Evolutionary conservation across 352 stramenopile genomes (phyloP).

Genomic region (Pythium monospermum): DNA sequence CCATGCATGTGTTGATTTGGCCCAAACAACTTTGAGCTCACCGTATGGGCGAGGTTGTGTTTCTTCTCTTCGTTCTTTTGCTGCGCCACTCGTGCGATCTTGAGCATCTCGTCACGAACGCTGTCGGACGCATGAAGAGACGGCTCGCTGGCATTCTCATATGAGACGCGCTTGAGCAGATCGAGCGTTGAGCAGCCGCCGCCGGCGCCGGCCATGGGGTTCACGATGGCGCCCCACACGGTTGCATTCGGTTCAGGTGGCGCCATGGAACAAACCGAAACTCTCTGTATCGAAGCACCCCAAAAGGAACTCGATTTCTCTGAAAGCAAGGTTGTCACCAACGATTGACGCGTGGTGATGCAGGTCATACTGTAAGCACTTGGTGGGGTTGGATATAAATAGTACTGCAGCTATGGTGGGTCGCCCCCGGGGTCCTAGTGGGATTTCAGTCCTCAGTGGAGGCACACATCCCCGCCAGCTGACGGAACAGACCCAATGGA

Average conservation of each 20-base stretch:
- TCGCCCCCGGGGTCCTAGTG: too few species aligned
- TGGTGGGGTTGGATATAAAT: too few species aligned
- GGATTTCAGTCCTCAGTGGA: too few species aligned
- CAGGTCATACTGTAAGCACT: too few species aligned
- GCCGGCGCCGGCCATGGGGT: slow-evolving; percentile 21
- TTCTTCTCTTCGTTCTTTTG: slow-evolving; percentile 5
- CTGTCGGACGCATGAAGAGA: slow-evolving; percentile 12
- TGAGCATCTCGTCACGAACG: slow-evolving; percentile 46
- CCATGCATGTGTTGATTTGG: too few species aligned
- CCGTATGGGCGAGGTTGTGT: background rate
- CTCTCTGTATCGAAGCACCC: background rate
- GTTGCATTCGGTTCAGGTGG: slow-evolving; percentile 1
- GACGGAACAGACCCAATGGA: too few species aligned
- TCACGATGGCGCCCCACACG: slow-evolving; percentile 5
- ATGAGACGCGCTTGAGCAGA: slow-evolving; percentile 38
- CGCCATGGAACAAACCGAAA: too few species aligned
- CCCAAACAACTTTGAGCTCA: too few species aligned
- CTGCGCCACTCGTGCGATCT: slow-evolving; percentile 7
- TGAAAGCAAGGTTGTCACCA: too few species aligned
- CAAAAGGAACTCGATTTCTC: background rate
- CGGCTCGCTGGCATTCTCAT: slow-evolving; percentile 4
- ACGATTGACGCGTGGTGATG: too few species aligned
- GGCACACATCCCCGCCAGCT: too few species aligned
- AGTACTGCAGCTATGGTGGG: too few species aligned
- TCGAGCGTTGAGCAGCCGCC: slow-evolving; percentile 59